Percentiles rank a stretch among this genome's conserved stretches.
These are phyloP conservation scores for Barbatosphaeria neglecta DNA, from an alignment of 495 filamentous ascomycete species.

Conservation along the genomic window DNA sequence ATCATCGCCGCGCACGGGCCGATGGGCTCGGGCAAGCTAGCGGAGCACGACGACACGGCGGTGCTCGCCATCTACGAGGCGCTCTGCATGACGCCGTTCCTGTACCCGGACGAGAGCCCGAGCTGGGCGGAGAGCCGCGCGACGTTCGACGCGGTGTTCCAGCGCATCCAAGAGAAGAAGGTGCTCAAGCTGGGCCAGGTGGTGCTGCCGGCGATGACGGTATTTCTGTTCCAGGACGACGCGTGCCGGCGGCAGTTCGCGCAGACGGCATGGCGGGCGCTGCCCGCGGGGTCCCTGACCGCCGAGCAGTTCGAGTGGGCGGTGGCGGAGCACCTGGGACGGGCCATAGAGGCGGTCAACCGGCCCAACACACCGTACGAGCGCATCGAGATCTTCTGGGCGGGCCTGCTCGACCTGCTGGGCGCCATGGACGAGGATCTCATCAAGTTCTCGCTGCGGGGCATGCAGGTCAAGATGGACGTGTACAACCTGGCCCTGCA, in stretches of 20 bases:
- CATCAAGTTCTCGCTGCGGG: constrained; percentile 65
- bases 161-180: constrained; percentile 59
- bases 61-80: constrained; percentile 42
- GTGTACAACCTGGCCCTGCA: constrained; percentile 66
- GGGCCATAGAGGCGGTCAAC: constrained; percentile 24
- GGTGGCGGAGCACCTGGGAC: constrained; percentile 51
- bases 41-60: constrained; percentile 18
- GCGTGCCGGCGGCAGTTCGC: constrained; percentile 55
- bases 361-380: constrained; percentile 26
- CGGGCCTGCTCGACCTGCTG: constrained; percentile 58
- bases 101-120: no score
- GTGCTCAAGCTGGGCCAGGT: constrained; percentile 53
- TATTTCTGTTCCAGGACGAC: constrained; percentile 65
- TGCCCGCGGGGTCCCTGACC: constrained; percentile 40
- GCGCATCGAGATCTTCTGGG: constrained; percentile 58
- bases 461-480: constrained; percentile 57
- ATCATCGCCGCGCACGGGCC: constrained; percentile 26
- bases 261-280: constrained; percentile 50
- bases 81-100: constrained; percentile 31
- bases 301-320: constrained; percentile 72
- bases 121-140: constrained; percentile 24
- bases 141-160: constrained; percentile 67
- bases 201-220: constrained; percentile 65
- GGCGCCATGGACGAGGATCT: constrained; percentile 58
- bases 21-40: constrained; percentile 15